A percentile compares a stretch with the other conserved stretches of the same genome.
Conservation (phyloP, 257 asterid genomes). For the Catharanthus roseus region DNA sequence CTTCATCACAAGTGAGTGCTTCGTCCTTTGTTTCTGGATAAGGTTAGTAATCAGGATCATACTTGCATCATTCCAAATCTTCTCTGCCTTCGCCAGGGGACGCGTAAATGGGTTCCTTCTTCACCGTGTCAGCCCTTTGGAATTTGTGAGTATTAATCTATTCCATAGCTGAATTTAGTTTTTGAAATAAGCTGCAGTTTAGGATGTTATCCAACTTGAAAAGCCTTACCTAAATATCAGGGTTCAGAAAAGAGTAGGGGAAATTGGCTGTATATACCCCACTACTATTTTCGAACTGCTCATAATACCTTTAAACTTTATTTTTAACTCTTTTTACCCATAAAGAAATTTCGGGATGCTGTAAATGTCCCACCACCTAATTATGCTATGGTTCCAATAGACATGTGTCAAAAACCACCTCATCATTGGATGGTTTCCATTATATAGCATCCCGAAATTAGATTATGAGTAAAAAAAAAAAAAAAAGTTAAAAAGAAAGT, state of each 20-base stretch:
- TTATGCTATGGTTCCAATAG: too few relatives aligned
- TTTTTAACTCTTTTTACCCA: too few relatives aligned
- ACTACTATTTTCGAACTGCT: too few relatives aligned
- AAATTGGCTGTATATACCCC: too few relatives aligned
- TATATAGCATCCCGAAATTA: too few relatives aligned
- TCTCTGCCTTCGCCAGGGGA: constrained; percentile 27
- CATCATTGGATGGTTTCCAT: too few relatives aligned
- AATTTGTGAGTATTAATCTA: constrained; percentile 38
- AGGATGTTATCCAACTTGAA: neutral
- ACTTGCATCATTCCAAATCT: neutral
- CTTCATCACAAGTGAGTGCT: constrained; percentile 33
- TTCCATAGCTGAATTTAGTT: neutral
- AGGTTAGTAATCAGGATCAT: neutral
- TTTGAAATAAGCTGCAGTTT: neutral
- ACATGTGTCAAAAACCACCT: too few relatives aligned
- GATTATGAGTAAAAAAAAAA: too few relatives aligned
- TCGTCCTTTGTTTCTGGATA: neutral
- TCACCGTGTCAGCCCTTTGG: constrained; percentile 44
- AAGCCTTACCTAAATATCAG: neutral
- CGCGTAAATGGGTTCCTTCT: constrained; percentile 43
- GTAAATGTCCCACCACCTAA: too few relatives aligned
- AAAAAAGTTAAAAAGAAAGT: too few relatives aligned
- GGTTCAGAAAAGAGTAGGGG: neutral
- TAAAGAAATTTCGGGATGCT: too few relatives aligned
- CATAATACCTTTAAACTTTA: too few relatives aligned